Evolutionary conservation across 352 stramenopile species (phyloP), one percentile per base, ranked within the genome.

Genomic region (Phytophthora capsici): DNA sequence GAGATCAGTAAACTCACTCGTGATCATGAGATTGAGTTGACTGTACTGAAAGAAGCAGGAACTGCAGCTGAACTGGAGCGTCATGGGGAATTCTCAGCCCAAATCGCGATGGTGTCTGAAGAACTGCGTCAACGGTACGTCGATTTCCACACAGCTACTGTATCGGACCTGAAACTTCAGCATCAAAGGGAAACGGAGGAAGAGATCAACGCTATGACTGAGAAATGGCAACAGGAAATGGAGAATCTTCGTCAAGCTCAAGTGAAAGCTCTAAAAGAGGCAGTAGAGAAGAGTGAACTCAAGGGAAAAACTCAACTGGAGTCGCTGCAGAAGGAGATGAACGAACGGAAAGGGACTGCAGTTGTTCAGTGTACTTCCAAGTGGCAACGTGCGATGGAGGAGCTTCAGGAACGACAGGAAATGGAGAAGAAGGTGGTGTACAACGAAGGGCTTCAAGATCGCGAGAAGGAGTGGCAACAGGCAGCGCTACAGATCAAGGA

Each of bases 391-490:
- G 77, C 80, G 4, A 76, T 90, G 44, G 71, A 90, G 36, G 86
- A 92, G 19, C 64, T 91, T 5, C 80, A 92, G 34, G 77, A 80
- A 46, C 73, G 86, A 5, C 53, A 91, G 0, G 78, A 91, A 16
- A 53, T 80, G 5, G 86, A 94, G 20, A 91, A 85, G 41, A 80
- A 80, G 20, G 58, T 75, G 4, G 62, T 71, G 22, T 94, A 94
- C 53, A 77, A 86, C 4, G 76, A 71, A 59, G 86, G 86, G 0
- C n/a, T 84, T 7, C 67, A 82, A 36, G 86, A 94, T 63, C 84
- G 86, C 1, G 86, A 94, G 54, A 77, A 68, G 9, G 84, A 93
- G 40, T 94, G 86, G 86, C 86, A 93, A 51, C 77, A 88, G 41
- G 86, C 86, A 3, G 86, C 86, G 2, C 16, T 69, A 4, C 73